Base-by-base conservation (phyloP, 1,284 basidiomycete species). In the Cutaneotrichosporon sp. region DNA sequence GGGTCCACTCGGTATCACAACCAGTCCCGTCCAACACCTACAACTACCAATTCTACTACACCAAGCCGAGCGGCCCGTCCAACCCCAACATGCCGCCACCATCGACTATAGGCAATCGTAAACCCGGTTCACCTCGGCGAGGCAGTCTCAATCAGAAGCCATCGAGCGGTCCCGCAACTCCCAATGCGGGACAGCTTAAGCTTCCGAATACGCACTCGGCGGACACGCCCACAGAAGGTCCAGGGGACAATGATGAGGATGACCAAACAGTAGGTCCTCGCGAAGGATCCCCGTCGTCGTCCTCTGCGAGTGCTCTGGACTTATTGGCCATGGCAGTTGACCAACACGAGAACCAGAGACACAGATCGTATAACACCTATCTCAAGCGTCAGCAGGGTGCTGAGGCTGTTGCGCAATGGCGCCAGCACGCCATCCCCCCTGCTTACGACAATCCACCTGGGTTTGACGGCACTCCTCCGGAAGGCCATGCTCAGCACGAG, bases 391-490 rank as follows among this genome's bases (percentile, higher is more conserved):
- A 76, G 65, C 74, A 72, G 1, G 77, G 77, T 5, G 74, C 75
- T 11, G 76, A 79, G 56, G 75, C 75, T 0, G 77, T 79, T 0
- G 75, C 73, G n/a, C 75, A 79, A 62, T 79, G 77, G 77, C 71
- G 77, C 31, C 69, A 69, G 18, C 69, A 65, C 16, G 75, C 74
- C 21, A 76, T 76, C 32, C 75, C 76, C 0, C 65, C 72, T 5
- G 75, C 38, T 11, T 65, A 63, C 57, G 60, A 62, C 49, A 56
- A 56, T 38, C 61, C 63, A 36, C 66, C 61, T 0, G 66, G 66
- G 5, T 67, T 65, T 51, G 66, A 67, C 34, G 63, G 63, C 60
- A 68, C 66, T n/a, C 66, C 61, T n/a, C 61, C 59, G 34, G 66
- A 68, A 32, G 66, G 64, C 10, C 58, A 55, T 16, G 14, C 38